These are phyloP conservation scores for Zychaea mexicana DNA, from an alignment of 371 early-diverging fungal genomes.

Conservation along the genomic window DNA sequence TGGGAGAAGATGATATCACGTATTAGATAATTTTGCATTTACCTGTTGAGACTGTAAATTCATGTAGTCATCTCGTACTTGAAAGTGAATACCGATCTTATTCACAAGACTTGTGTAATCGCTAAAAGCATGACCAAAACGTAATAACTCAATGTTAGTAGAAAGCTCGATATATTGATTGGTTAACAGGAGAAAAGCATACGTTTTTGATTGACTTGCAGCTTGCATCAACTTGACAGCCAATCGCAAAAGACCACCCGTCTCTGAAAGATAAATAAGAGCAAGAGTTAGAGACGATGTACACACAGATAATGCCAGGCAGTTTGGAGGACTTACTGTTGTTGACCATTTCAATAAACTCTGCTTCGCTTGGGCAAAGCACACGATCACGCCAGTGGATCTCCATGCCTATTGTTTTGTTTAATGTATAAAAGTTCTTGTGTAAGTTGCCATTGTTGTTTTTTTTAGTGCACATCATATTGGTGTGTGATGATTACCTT, in stretches of 20 bases:
- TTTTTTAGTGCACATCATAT: background rate
- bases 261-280: conserved; percentile 65
- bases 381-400: conserved; percentile 91
- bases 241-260: conserved; percentile 92
- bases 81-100: conserved; percentile 90
- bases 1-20: background rate
- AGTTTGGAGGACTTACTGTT: conserved; percentile 70
- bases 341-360: conserved; percentile 91
- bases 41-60: conserved; percentile 85
- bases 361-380: conserved; percentile 84
- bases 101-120: conserved; percentile 85
- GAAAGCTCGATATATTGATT: background rate
- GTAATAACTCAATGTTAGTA: background rate
- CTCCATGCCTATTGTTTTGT: conserved; percentile 58
- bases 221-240: conserved; percentile 92
- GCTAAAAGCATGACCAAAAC: conserved; percentile 23
- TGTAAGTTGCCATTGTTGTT: background rate
- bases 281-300: too few species aligned
- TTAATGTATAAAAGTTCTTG: background rate
- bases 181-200: background rate
- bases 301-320: too few species aligned
- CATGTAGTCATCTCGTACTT: conserved; percentile 96
- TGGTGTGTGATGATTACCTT: conserved; percentile 66
- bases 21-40: conserved; percentile 11
- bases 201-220: conserved; percentile 50